Percentiles rank a stretch among this genome's conserved stretches.
Conservation (phyloP, 208 protist genomes). For the Trichomonas vaginalis region DNA sequence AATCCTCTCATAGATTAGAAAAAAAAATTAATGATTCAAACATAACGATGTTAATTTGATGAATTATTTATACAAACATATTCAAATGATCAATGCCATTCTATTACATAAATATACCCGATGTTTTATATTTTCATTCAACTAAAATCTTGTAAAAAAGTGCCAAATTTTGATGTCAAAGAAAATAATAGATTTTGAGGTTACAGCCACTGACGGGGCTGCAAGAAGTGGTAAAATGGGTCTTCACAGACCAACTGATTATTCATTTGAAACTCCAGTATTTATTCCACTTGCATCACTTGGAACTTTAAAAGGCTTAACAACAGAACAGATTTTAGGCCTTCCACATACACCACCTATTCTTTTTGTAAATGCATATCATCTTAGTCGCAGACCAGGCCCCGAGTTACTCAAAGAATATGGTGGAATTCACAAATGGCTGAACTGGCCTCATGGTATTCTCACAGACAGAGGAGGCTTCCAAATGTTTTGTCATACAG, state of each 20-base stretch:
- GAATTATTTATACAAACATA: no score
- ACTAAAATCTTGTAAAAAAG: no score
- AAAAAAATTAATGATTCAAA: no score
- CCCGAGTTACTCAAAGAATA: slow-evolving; percentile 39
- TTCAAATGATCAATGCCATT: no score
- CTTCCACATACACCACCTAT: slow-evolving; percentile 63
- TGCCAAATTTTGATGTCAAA: not conserved
- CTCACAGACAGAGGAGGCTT: slow-evolving; percentile 92
- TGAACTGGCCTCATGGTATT: slow-evolving; percentile 75
- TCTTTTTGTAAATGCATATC: slow-evolving; percentile 94
- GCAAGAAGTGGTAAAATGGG: not conserved
- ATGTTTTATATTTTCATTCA: no score
- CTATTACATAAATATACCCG: no score
- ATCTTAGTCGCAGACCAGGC: slow-evolving; percentile 74
- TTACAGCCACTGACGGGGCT: not conserved
- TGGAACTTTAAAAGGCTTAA: slow-evolving; percentile 27
- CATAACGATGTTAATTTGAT: no score
- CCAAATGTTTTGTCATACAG: slow-evolving; percentile 88
- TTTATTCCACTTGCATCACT: slow-evolving; percentile 29
- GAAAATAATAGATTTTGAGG: not conserved
- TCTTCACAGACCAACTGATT: not conserved
- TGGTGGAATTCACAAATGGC: slow-evolving; percentile 83
- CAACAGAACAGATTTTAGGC: slow-evolving; percentile 54
- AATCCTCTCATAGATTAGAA: no score
- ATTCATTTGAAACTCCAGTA: slow-evolving; percentile 22